These are phyloP conservation scores for Cyberlindnera saturnus DNA, from an alignment of 805 yeast species.

Conservation along the genomic window DNA sequence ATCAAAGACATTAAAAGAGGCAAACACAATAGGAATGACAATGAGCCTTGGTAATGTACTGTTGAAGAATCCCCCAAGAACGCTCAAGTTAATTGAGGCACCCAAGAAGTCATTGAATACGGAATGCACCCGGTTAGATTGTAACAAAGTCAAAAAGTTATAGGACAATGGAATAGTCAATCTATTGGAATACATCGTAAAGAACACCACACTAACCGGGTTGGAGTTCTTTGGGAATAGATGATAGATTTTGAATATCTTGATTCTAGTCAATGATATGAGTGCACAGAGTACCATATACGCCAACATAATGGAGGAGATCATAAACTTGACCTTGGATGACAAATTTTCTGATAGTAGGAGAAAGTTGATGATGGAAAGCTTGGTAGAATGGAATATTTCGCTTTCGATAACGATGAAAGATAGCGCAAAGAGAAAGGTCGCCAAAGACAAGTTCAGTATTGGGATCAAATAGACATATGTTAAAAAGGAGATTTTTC, in stretches of 20 bases:
- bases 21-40: constrained; percentile 60
- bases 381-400: constrained; percentile 58
- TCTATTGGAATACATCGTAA: constrained; percentile 75
- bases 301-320: constrained; percentile 39
- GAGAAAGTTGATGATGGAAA: constrained; percentile 54
- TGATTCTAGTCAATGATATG: constrained; percentile 58
- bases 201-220: constrained; percentile 69
- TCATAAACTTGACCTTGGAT: constrained; percentile 28
- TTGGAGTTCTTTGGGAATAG: constrained; percentile 67
- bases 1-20: constrained; percentile 64
- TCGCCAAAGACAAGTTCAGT: constrained; percentile 36
- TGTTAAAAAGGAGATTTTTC: constrained; percentile 35
- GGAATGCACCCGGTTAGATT: constrained; percentile 37
- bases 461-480: constrained; percentile 42
- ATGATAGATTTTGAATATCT: constrained; percentile 71
- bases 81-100: constrained; percentile 65
- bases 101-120: constrained; percentile 73
- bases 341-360: constrained; percentile 28
- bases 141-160: constrained; percentile 64
- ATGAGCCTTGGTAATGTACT: constrained; percentile 72
- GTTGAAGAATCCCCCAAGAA: constrained; percentile 66
- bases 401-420: constrained; percentile 66
- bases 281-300: constrained; percentile 69
- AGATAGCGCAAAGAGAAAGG: constrained; percentile 38
- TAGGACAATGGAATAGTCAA: constrained; percentile 77